phyloP scores from a whole-genome alignment of 1,139 yeast genomes.

The Ogataea hybrid region DNA sequence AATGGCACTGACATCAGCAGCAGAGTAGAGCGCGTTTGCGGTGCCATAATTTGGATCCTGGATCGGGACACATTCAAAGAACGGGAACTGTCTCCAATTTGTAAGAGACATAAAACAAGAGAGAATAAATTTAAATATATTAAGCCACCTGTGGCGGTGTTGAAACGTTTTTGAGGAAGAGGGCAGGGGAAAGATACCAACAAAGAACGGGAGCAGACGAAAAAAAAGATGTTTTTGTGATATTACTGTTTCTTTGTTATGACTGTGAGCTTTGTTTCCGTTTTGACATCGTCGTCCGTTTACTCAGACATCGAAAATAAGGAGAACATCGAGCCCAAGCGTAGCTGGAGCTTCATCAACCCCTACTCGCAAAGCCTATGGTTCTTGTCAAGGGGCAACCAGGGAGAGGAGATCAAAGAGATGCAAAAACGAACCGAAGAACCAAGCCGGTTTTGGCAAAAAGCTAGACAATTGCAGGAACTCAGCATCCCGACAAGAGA shows the following conservation, averaged over 20 bases:
- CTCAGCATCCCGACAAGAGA: background rate
- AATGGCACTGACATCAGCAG: constrained; percentile 64
- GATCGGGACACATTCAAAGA: constrained; percentile 81
- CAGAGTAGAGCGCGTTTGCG: constrained; percentile 68
- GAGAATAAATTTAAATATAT: background rate
- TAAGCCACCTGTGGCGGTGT: constrained; percentile 9
- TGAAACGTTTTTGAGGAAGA: constrained; percentile 11
- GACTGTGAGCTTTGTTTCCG: constrained; percentile 1
- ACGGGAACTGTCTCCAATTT: constrained; percentile 85
- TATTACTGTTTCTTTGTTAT: background rate
- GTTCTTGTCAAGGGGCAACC: constrained; percentile 27
- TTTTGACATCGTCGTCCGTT: constrained; percentile 19
- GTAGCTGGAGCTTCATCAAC: constrained; percentile 15
- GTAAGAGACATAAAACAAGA: constrained; percentile 37
- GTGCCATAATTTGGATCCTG: constrained; percentile 76
- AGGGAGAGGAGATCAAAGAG: constrained; percentile 27
- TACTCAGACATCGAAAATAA: constrained; percentile 12
- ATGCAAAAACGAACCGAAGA: constrained; percentile 19
- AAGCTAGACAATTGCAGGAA: background rate
- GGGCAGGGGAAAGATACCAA: constrained; percentile 3
- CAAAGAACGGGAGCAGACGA: background rate
- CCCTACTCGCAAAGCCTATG: constrained; percentile 32
- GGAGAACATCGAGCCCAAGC: background rate
- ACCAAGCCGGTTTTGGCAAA: background rate
- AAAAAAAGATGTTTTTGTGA: background rate